Conservation (phyloP, 2,329 filamentous ascomycete species). For the Aureobasidium sp. region DNA sequence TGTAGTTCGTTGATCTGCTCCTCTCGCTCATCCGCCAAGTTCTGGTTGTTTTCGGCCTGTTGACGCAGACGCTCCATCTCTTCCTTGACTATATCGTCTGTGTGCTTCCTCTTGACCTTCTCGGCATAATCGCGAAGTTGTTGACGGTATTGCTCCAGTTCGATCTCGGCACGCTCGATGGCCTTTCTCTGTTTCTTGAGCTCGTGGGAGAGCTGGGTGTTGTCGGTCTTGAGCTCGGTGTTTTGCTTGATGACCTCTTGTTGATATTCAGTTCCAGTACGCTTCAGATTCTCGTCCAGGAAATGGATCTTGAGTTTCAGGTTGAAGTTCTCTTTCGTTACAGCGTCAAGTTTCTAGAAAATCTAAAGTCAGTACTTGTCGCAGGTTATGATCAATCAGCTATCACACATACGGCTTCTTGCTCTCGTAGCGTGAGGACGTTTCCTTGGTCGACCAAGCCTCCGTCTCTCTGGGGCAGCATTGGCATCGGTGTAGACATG, state of each 20-base stretch:
- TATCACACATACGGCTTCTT: slow-evolving; percentile 62
- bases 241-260: slow-evolving; percentile 88
- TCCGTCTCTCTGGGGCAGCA: slow-evolving; percentile 56
- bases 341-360: slow-evolving; percentile 69
- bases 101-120: slow-evolving; percentile 65
- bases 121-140: slow-evolving; percentile 79
- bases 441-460: slow-evolving; percentile 77
- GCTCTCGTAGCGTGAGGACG: slow-evolving; percentile 82
- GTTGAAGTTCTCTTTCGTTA: slow-evolving; percentile 97
- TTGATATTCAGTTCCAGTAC: slow-evolving; percentile 82
- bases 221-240: slow-evolving; percentile 89
- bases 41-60: slow-evolving; percentile 35
- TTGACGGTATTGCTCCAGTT: slow-evolving; percentile 73
- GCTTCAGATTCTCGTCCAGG: slow-evolving; percentile 80
- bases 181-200: slow-evolving; percentile 80
- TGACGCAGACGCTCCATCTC: slow-evolving; percentile 45
- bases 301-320: slow-evolving; percentile 97
- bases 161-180: slow-evolving; percentile 70
- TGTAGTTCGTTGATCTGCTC: slow-evolving; percentile 35
- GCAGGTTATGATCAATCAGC: no score
- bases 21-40: slow-evolving; percentile 31
- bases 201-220: slow-evolving; percentile 81
- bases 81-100: slow-evolving; percentile 58
- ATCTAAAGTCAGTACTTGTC: neutral
- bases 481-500: slow-evolving; percentile 71